Evolutionary conservation across 208 protist species (phyloP).

Genomic region (Trypanosoma rangeli): DNA sequence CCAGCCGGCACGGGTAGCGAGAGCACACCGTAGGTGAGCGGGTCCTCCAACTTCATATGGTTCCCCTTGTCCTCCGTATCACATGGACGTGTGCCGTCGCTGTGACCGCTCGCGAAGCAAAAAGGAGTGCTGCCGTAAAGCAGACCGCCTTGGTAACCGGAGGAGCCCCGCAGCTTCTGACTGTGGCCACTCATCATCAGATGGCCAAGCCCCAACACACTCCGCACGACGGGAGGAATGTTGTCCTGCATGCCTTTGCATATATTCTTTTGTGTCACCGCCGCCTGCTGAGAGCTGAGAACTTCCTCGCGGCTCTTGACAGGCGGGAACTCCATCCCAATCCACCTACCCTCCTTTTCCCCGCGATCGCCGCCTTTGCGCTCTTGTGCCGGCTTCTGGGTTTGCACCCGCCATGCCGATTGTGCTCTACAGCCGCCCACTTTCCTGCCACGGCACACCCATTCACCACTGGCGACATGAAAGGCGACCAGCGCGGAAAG

Average conservation of each 20-base stretch:
- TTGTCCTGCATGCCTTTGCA: conserved; percentile 58
- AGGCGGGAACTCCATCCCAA: conserved; percentile 74
- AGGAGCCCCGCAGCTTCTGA: conserved; percentile 65
- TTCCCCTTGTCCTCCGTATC: conserved; percentile 88
- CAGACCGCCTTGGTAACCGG: conserved; percentile 78
- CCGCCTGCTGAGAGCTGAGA: conserved; percentile 43
- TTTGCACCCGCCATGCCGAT: background rate
- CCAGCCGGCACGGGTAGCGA: conserved; percentile 70
- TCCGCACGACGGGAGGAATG: conserved; percentile 80
- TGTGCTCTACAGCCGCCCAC: background rate
- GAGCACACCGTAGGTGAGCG: conserved; percentile 67
- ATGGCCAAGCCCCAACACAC: conserved; percentile 75
- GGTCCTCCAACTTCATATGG: conserved; percentile 81
- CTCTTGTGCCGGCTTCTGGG: background rate
- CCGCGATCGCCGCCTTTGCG: background rate
- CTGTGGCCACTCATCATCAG: conserved; percentile 82
- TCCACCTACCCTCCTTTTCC: conserved; percentile 10
- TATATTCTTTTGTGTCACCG: conserved; percentile 46
- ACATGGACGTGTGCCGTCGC: conserved; percentile 57
- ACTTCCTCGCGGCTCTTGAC: conserved; percentile 59
- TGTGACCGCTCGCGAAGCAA: conserved; percentile 82
- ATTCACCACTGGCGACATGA: background rate
- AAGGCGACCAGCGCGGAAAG: background rate
- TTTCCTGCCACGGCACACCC: background rate
- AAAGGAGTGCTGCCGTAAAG: conserved; percentile 76